These are phyloP conservation scores for Fagus sylvatica DNA, from an alignment of 306 rosid genomes.

Conservation along the genomic window DNA sequence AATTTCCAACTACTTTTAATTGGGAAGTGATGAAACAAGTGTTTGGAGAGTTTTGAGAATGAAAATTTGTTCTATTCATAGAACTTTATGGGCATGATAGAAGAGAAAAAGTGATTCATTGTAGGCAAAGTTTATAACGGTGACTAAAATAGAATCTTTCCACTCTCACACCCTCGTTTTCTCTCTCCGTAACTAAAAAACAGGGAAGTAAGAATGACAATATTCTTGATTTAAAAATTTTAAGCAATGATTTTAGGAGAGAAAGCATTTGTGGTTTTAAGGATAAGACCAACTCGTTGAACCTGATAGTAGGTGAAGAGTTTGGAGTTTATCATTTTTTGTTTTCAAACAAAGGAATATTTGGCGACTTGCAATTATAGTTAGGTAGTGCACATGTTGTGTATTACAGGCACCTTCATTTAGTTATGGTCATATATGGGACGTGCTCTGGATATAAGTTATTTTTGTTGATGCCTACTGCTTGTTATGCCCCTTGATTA, in stretches of 20 bases:
- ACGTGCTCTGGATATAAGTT: not conserved
- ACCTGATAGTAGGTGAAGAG: not conserved
- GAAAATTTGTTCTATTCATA: not conserved
- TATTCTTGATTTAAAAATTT: not conserved
- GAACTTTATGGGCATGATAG: not conserved
- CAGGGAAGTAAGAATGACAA: not conserved
- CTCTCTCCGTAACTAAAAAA: not conserved
- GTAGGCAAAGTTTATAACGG: not conserved
- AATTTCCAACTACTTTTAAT: not conserved
- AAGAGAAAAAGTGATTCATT: not conserved
- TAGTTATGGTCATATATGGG: not conserved
- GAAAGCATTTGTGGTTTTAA: not conserved
- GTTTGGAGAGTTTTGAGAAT: not conserved
- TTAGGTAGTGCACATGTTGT: not conserved
- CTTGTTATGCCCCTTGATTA: not conserved
- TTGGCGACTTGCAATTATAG: not conserved
- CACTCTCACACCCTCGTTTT: too few species aligned
- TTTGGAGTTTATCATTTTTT: not conserved
- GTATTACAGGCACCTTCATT: not conserved
- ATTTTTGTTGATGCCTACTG: not conserved
- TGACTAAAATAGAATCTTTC: not conserved
- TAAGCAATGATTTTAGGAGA: not conserved
- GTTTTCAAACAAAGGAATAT: not conserved
- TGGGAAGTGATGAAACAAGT: not conserved
- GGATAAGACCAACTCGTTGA: not conserved